phyloP scores from a whole-genome alignment of 768 basidiomycete genomes.

The Holtermannia corniformis region DNA sequence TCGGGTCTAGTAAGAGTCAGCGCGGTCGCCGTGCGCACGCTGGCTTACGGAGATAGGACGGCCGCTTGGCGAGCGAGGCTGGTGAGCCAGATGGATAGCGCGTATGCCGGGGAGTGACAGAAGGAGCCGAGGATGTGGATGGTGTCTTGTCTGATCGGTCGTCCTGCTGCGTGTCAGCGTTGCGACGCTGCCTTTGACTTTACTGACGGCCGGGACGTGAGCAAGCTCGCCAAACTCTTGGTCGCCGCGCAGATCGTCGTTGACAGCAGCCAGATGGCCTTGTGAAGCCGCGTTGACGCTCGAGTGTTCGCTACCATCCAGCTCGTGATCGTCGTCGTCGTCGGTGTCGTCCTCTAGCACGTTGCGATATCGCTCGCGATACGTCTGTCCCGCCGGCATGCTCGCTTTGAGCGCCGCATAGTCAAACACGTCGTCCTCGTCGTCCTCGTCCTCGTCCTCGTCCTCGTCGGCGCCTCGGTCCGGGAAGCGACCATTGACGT shows the following conservation, averaged over 20 bases:
- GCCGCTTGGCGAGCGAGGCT: slow-evolving; percentile 8
- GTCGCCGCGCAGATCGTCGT: slow-evolving; percentile 10
- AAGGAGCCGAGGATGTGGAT: slow-evolving; percentile 1
- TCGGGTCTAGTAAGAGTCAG: slow-evolving; percentile 12
- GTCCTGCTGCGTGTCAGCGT: neutral
- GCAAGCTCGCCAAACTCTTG: slow-evolving; percentile 13
- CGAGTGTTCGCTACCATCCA: slow-evolving; percentile 14
- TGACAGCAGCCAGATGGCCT: slow-evolving; percentile 8
- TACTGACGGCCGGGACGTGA: slow-evolving; percentile 6
- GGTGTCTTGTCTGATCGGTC: slow-evolving; percentile 6
- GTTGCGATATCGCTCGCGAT: neutral
- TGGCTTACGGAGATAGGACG: slow-evolving; percentile 16
- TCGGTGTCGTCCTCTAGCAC: slow-evolving; percentile 2
- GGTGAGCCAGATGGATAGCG: slow-evolving; percentile 9
- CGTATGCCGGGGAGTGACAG: too few species aligned
- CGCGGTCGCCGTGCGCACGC: slow-evolving; percentile 2
- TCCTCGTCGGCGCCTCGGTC: neutral
- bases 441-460: slow-evolving; percentile 1
- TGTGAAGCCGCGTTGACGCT: neutral
- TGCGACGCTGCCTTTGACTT: neutral
- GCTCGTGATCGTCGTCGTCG: slow-evolving; percentile 3
- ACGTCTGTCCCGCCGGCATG: neutral
- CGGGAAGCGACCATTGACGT: neutral
- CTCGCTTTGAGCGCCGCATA: neutral
- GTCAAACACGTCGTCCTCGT: slow-evolving; percentile 1